Conservation (phyloP, 1,284 basidiomycete species). For the Mycosarcoma maydis region DNA sequence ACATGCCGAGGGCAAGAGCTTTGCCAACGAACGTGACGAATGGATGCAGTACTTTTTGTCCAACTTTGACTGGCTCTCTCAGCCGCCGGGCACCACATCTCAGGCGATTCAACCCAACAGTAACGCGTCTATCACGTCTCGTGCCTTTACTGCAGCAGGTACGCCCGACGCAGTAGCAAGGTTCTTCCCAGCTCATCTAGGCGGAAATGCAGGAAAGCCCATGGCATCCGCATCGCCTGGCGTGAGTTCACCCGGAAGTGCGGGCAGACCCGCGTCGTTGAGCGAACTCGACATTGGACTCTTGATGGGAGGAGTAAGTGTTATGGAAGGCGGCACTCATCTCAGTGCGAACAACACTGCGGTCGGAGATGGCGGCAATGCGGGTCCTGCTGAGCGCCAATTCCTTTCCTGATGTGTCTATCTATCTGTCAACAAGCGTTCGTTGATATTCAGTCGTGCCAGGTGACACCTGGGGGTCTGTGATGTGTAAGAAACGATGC, state of each 20-base stretch:
- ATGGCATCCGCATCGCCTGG: constrained; percentile 21
- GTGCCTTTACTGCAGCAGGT: background rate
- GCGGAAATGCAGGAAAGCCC: background rate
- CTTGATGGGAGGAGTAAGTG: constrained; percentile 46
- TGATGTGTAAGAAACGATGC: no score
- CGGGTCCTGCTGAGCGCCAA: background rate
- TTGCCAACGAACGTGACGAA: constrained; percentile 36
- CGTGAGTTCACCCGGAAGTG: constrained; percentile 35
- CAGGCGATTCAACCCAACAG: constrained; percentile 5
- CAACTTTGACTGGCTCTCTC: constrained; percentile 46
- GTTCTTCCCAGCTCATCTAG: constrained; percentile 1
- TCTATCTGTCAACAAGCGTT: no score
- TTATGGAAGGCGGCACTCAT: constrained; percentile 29
- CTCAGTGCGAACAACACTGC: constrained; percentile 1
- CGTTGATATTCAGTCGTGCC: no score
- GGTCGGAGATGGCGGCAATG: background rate
- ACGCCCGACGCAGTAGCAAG: background rate
- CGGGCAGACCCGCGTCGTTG: constrained; percentile 23
- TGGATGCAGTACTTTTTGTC: constrained; percentile 51
- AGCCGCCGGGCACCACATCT: constrained; percentile 10
- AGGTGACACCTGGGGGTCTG: no score
- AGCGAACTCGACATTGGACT: constrained; percentile 42
- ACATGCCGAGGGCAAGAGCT: constrained; percentile 10
- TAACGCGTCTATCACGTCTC: constrained; percentile 5
- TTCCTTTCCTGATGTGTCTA: constrained; percentile 1